Conservation (phyloP, 805 yeast species). For the Saccharomycopsis selenospora region DNA sequence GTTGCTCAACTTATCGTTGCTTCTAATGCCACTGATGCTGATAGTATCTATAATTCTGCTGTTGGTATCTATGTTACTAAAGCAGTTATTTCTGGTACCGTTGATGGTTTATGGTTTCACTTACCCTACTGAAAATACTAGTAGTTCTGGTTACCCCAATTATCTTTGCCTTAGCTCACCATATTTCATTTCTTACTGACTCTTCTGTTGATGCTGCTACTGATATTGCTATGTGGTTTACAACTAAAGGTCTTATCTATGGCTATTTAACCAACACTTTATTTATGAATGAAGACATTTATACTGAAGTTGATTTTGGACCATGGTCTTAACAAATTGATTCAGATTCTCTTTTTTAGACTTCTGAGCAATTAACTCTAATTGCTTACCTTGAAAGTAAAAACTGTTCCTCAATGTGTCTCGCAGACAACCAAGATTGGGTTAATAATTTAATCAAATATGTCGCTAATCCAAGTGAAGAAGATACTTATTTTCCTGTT, state of each 20-base stretch:
- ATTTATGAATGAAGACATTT: constrained; percentile 36
- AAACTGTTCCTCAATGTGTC: too few species aligned
- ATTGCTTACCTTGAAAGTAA: constrained; percentile 34
- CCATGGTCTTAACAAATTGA: constrained; percentile 32
- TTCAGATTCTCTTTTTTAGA: constrained; percentile 26
- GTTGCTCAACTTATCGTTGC: constrained; percentile 47
- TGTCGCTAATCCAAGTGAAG: constrained; percentile 52
- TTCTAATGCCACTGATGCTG: constrained; percentile 33
- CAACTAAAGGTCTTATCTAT: constrained; percentile 41
- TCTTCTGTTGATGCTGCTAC: constrained; percentile 29
- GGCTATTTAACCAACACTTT: constrained; percentile 38
- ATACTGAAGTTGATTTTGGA: constrained; percentile 37
- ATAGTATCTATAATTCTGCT: constrained; percentile 42
- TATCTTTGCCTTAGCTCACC: constrained; percentile 66
- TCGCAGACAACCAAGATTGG: constrained; percentile 47
- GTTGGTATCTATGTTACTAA: constrained; percentile 56
- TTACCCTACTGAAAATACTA: constrained; percentile 39
- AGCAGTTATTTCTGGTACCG: constrained; percentile 38
- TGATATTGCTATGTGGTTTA: constrained; percentile 37
- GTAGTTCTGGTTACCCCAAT: constrained; percentile 38
- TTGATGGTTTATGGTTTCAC: constrained; percentile 35
- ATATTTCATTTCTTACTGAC: constrained; percentile 37
- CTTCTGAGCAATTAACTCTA: constrained; percentile 25
- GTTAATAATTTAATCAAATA: constrained; percentile 58
- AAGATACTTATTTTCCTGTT: constrained; percentile 54